A percentile compares a stretch with the other conserved stretches of the same genome.
Conservation (phyloP, 2,329 filamentous ascomycete genomes). For the Monilinia laxa region DNA sequence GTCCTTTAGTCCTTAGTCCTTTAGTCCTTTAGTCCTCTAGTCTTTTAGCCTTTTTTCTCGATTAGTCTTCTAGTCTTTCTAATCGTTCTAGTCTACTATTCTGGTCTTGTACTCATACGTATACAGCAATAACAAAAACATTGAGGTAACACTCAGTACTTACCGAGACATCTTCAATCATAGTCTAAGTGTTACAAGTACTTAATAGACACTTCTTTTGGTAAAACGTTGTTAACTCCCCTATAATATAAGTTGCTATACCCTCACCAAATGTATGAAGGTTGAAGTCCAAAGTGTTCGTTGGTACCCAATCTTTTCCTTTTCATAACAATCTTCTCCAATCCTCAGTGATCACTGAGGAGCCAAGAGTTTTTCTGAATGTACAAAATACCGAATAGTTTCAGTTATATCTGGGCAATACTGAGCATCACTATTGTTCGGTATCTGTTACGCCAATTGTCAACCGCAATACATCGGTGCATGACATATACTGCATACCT, state of each 20-base stretch:
- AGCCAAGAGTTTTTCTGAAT: not conserved
- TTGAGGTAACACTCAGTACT: not conserved
- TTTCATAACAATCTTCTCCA: not conserved
- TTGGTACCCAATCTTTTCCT: not conserved
- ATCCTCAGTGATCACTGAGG: not conserved
- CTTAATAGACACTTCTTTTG: not conserved
- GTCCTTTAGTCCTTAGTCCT: too few species aligned
- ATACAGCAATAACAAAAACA: not conserved
- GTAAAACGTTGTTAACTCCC: not conserved
- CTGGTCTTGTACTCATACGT: too few species aligned
- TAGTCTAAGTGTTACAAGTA: not conserved
- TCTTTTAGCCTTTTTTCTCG: too few species aligned
- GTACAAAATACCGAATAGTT: conserved; percentile 1
- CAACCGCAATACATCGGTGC: conserved; percentile 4
- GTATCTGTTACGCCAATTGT: conserved; percentile 12
- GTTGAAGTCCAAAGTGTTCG: not conserved
- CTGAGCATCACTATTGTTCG: not conserved
- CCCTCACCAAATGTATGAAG: not conserved
- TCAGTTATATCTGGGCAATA: conserved; percentile 1
- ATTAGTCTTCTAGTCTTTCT: too few species aligned
- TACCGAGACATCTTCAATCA: conserved; percentile 11
- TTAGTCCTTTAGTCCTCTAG: too few species aligned
- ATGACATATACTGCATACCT: conserved; percentile 9
- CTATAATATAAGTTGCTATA: conserved; percentile 5
- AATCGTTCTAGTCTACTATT: too few species aligned